Evolutionary conservation across 2,329 filamentous ascomycete species (phyloP), one percentile per base, ranked within the genome.

Genomic region (Sclerotinia trifoliorum): DNA sequence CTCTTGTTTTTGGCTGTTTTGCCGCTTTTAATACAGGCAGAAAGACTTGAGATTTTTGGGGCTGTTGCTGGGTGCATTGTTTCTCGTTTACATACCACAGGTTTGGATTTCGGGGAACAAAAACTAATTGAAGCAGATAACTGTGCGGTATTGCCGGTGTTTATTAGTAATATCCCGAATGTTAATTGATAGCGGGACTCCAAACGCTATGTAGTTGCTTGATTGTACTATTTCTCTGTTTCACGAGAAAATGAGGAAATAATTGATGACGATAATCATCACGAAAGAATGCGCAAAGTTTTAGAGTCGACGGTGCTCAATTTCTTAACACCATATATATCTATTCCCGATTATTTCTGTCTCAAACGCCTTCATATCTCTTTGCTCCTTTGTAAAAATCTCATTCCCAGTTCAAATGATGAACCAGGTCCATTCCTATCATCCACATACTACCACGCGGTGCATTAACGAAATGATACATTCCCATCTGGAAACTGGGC

Each of bases 31-130:
- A 76, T 73, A 0, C 66, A 70, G 66, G 74, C 74, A 5, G 74
- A 71, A 62, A 57, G 74, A 26, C 74, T 75, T 62, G 74, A 75
- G 26, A 67, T 75, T 17, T 58, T 76, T n/a, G 72, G 67, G n/a
- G 72, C 74, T 5, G 72, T 73, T 56, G 74, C 74, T 62, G 74
- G 69, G 73, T 76, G 67, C 69, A 72, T 74, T 15, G 1, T 2
- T 26, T 29, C 5, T 42, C 39, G 39, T 11, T 21, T 17, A 32
- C 21, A 24, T 19, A 5, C 13, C n/a, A 17, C 19, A 17, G 42
- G 17, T 55, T 52, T 19, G 64, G 26, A 24, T 35, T 17, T 21
- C n/a, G 6, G 15, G 6, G 32, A 19, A 39, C 21, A 58, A 29
- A 13, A 48, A 29, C 35, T 65, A 35, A 21, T 1, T 8, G 21